Conservation (phyloP, 768 basidiomycete genomes). For the Pilatotrama ljubarskyi region DNA sequence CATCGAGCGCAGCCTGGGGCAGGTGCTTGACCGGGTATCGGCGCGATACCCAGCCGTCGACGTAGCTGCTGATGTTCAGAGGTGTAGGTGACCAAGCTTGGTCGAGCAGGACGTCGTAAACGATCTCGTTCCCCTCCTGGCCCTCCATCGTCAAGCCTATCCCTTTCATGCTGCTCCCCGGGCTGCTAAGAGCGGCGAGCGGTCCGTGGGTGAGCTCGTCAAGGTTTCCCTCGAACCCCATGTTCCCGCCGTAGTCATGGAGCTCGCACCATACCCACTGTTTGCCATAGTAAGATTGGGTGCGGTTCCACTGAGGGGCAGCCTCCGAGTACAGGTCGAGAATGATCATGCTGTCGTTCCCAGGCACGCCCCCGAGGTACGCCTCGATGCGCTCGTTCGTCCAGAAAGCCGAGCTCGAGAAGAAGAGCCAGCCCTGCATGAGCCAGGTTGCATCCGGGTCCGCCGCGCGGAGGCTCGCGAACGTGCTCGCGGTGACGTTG, state of each 20-base stretch:
- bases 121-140: constrained; percentile 44
- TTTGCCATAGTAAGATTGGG: constrained; percentile 41
- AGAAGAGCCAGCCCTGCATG: constrained; percentile 47
- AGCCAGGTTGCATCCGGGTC: constrained; percentile 44
- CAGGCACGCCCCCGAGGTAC: constrained; percentile 40
- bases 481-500: constrained; percentile 36
- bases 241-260: constrained; percentile 41
- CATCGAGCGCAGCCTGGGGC: constrained; percentile 30
- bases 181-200: constrained; percentile 31
- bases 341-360: constrained; percentile 41
- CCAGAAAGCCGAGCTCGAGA: constrained; percentile 38
- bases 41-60: constrained; percentile 37
- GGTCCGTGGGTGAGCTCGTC: constrained; percentile 36
- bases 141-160: constrained; percentile 42
- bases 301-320: constrained; percentile 43
- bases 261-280: constrained; percentile 45
- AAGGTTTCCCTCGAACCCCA: constrained; percentile 41
- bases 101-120: constrained; percentile 43
- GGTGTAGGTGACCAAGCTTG: constrained; percentile 41
- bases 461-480: constrained; percentile 38
- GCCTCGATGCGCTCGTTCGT: constrained; percentile 40
- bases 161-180: constrained; percentile 39
- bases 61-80: constrained; percentile 34
- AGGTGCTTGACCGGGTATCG: constrained; percentile 35
- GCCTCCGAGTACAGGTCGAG: constrained; percentile 43